Conservation (phyloP, 2,329 filamentous ascomycete species). For the Sarocladium oryzae region DNA sequence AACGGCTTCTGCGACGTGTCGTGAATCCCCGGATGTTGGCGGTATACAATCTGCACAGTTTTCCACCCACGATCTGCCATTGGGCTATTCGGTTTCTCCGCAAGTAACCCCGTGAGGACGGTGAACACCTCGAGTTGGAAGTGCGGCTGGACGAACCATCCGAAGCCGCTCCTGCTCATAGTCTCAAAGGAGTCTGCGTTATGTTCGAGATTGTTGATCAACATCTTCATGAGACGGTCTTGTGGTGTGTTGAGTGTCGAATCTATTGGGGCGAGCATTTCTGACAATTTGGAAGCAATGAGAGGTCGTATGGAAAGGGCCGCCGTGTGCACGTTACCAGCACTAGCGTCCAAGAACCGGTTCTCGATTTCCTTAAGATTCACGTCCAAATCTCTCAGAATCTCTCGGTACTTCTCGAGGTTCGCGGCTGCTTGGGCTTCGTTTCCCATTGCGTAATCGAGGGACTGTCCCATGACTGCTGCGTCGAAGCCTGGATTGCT, state of each 20-base stretch:
- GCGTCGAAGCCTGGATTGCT: conserved; percentile 38
- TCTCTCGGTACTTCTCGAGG: conserved; percentile 34
- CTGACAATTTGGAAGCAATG: conserved; percentile 42
- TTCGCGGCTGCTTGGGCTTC: background rate
- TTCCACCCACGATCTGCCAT: conserved; percentile 50
- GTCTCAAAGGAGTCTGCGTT: conserved; percentile 37
- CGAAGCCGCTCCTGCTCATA: conserved; percentile 39
- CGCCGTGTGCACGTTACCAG: conserved; percentile 46
- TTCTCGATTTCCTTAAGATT: conserved; percentile 39
- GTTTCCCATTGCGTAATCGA: conserved; percentile 15
- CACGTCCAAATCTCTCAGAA: conserved; percentile 36
- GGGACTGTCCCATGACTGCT: conserved; percentile 39
- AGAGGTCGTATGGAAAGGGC: conserved; percentile 41
- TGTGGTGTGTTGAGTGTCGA: conserved; percentile 12
- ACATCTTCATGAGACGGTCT: conserved; percentile 50
- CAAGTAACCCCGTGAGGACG: conserved; percentile 49
- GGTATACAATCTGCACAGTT: conserved; percentile 39
- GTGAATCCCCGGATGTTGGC: conserved; percentile 42
- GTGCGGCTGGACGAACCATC: conserved; percentile 48
- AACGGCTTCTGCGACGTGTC: conserved; percentile 41
- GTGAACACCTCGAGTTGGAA: conserved; percentile 52
- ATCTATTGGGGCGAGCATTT: conserved; percentile 39
- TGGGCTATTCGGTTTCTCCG: conserved; percentile 38
- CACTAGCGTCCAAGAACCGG: conserved; percentile 43
- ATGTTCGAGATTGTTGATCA: conserved; percentile 42